Evolutionary conservation across 1,284 basidiomycete species (phyloP).

Genomic region (Naganishia albida): DNA sequence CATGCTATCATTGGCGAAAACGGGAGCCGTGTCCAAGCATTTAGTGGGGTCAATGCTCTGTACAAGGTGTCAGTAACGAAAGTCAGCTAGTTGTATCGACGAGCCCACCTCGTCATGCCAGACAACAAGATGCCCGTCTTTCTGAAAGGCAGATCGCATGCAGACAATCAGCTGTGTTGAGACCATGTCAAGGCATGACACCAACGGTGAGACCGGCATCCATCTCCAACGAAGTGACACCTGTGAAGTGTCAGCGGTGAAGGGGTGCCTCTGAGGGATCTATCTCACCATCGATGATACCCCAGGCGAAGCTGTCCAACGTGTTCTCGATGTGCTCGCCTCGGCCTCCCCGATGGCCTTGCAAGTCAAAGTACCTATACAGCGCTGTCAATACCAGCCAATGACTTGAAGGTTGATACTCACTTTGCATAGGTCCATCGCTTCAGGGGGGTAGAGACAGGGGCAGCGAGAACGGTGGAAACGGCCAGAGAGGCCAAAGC

Average conservation of each 20-base stretch:
- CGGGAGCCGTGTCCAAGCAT: constrained; percentile 66
- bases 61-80: neutral
- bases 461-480: constrained; percentile 12
- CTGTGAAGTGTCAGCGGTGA: neutral
- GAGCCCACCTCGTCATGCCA: constrained; percentile 68
- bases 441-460: constrained; percentile 29
- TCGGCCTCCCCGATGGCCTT: constrained; percentile 76
- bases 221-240: constrained; percentile 69
- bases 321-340: constrained; percentile 57
- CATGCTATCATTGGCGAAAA: constrained; percentile 36
- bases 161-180: constrained; percentile 16
- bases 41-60: constrained; percentile 60
- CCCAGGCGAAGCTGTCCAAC: constrained; percentile 58
- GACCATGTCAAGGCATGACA: constrained; percentile 21
- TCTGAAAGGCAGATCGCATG: constrained; percentile 2
- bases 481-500: constrained; percentile 13
- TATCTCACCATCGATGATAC: constrained; percentile 63
- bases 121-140: constrained; percentile 73
- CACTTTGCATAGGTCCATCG: constrained; percentile 41
- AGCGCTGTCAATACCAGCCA: neutral
- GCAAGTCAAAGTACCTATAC: constrained; percentile 40
- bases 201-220: constrained; percentile 71
- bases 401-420: neutral
- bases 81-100: neutral
- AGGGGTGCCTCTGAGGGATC: too few species aligned